Base-by-base conservation (phyloP, 495 filamentous ascomycete species). In the Chlorociboria aeruginascens region DNA sequence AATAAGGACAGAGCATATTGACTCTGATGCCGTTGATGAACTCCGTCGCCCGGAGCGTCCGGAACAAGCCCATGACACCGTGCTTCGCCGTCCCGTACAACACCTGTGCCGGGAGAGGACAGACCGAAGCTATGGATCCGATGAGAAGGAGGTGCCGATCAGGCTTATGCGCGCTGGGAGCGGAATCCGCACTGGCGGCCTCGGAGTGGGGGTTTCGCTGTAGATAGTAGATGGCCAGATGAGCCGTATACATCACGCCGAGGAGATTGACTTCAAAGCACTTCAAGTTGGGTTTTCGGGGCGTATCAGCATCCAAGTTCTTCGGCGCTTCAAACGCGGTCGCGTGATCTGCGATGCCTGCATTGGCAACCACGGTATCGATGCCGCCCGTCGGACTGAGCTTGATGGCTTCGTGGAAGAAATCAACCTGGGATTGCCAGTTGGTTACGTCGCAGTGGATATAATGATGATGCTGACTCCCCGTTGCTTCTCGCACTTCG, bases 301-400 rank as follows among this genome's bases (percentile, higher is more conserved):
- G 74, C 17, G 63, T 57, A 6, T 69, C 64, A 16, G 54, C 57
- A 49, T 69, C 67, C 29, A 69, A 46, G 9, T 56, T 51, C 6
- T 42, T 36, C 0, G 70, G 69, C 20, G 52, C 29, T 45, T 71
- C 65, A 20, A 76, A 63, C 16, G 3, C 48, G 13, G 34, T 57
- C 41, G 16, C 33, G 29, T 41, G 33, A 11, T 46, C 33, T 29
- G 74, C 69, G 43, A 85, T 75, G 29, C 82, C 83, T 4, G 83
- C 83, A 56, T 81, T 84, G 40, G 80, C 78, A 45, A 85, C 72
- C 0, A 86, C 76, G 28, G 69, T 68, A 58, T 85, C 75, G 48
- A 86, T 67, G 1, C 64, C 56, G 8, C 71, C 69, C 32, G 74
- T 63, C 1, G 78, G 78, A 32, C 75, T 79, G 14, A 64, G 59